Conservation (phyloP, 768 basidiomycete genomes). For the Hygrocybe punicea region DNA sequence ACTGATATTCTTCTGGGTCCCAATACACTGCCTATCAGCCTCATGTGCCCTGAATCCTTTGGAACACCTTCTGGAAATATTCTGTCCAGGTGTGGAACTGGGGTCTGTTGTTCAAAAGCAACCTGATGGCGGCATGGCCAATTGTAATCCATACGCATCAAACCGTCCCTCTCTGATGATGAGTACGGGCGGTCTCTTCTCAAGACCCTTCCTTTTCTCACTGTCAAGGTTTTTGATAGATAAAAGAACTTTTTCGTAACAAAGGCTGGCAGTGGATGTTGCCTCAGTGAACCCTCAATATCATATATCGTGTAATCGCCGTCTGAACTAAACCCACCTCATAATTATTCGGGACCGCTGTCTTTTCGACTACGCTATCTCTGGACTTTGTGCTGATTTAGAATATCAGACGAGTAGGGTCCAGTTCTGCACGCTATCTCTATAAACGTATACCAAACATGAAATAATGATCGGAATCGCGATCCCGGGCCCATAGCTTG, state of each 20-base stretch:
- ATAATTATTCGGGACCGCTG: not conserved
- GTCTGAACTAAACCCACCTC: not conserved
- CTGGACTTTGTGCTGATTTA: not conserved
- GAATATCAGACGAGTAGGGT: conserved; percentile 1
- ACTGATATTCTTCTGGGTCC: no score
- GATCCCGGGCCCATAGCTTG: no score
- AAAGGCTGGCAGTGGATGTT: not conserved
- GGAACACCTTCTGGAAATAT: no score
- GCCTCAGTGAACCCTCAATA: not conserved
- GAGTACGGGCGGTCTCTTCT: not conserved
- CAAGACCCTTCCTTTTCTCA: not conserved
- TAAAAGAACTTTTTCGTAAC: not conserved
- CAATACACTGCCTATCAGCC: no score
- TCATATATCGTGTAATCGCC: not conserved
- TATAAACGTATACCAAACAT: not conserved
- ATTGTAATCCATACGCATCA: not conserved
- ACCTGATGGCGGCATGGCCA: no score
- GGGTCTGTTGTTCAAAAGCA: no score
- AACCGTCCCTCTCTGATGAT: not conserved
- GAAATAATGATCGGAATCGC: no score
- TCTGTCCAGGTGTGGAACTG: not conserved
- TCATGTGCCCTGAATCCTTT: no score
- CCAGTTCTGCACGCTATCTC: not conserved
- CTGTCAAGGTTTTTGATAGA: not conserved
- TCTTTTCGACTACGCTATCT: not conserved